A percentile compares a stretch with the other conserved stretches of the same genome.
These are phyloP conservation scores for Anthracocystis panici-leucophaei DNA, from an alignment of 1,284 basidiomycete genomes.

Conservation along the genomic window DNA sequence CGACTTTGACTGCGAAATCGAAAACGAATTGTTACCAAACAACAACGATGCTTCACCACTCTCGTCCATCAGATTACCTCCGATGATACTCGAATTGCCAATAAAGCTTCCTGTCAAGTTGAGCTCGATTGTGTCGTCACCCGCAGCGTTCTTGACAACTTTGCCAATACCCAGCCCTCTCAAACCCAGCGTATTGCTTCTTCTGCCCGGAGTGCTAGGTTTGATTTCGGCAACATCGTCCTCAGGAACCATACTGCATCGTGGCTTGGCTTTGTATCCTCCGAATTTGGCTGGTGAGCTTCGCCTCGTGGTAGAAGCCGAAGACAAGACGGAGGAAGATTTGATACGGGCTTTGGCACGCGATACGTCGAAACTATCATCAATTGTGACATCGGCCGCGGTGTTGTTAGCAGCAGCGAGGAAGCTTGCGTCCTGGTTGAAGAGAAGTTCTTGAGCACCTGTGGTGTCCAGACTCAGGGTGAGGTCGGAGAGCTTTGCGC, in stretches of 20 bases:
- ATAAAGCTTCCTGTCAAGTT: constrained; percentile 44
- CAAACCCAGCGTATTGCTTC: constrained; percentile 11
- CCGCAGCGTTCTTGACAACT: constrained; percentile 43
- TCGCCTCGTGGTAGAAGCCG: constrained; percentile 5
- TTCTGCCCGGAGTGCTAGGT: constrained; percentile 11
- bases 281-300: constrained; percentile 34
- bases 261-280: constrained; percentile 20
- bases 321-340: constrained; percentile 3
- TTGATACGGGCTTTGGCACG: constrained; percentile 29
- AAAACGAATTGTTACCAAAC: constrained; percentile 37
- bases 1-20: constrained; percentile 12
- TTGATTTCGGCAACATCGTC: constrained; percentile 21
- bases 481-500: constrained; percentile 38
- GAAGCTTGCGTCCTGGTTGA: constrained; percentile 39
- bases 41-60: constrained; percentile 33
- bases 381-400: constrained; percentile 44
- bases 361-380: constrained; percentile 48
- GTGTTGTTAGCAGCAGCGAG: constrained; percentile 30
- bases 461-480: constrained; percentile 32
- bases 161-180: constrained; percentile 30
- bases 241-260: constrained; percentile 42
- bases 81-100: constrained; percentile 25
- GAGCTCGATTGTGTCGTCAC: constrained; percentile 46
- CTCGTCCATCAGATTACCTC: constrained; percentile 48
- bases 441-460: constrained; percentile 31